Evolutionary conservation across 345 rosid genomes (phyloP), one percentile per base, ranked within the genome.

Genomic region (Ailanthus altissimus): DNA sequence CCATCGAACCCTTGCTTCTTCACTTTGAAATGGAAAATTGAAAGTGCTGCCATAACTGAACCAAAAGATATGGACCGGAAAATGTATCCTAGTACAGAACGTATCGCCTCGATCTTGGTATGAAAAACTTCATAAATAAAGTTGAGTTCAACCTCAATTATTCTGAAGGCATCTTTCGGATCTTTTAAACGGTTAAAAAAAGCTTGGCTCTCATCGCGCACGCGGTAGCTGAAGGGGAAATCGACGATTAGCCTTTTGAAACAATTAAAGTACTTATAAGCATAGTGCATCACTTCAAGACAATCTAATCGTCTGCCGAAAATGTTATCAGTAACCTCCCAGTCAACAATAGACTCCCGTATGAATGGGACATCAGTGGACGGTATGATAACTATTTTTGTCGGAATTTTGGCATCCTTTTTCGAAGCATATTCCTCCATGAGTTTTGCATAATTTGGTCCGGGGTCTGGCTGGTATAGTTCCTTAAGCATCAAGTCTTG

Each of bases 401-500:
- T 78, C 0, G 88, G 91, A 4, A 86, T 79, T 59, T 77, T 75
- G 12, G 90, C 89, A 8, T 82, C 84, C 74, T 67, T 85, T 83
- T 81, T 83, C 15, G 85, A 88, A 42, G 84, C 86, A 71, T 83
- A 86, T 76, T 90, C 90, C 70, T 90, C 91, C 96, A 91, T 91
- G 54, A 91, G 86, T 83, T 86, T 89, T 0, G 89, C 91, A 14
- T 82, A 92, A 70, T 90, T 88, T 9, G 90, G 91, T 8, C 97
- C 91, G 0, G 91, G 87, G 66, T 90, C 90, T 9, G 97, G 84
- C n/a, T n/a, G n/a, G n/a, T n/a, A n/a, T n/a, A n/a, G n/a, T 11
- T 72, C 84, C 73, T 80, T 77, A 74, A 90, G 83, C 88, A 87
- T 88, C 61, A 89, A 84, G 7, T 90, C 87, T 43, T 90, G 88